A percentile compares a stretch with the other conserved stretches of the same genome.
Evolutionary conservation across 31 red algal genomes (phyloP).

Genomic region (Asparagopsis taxiformis): DNA sequence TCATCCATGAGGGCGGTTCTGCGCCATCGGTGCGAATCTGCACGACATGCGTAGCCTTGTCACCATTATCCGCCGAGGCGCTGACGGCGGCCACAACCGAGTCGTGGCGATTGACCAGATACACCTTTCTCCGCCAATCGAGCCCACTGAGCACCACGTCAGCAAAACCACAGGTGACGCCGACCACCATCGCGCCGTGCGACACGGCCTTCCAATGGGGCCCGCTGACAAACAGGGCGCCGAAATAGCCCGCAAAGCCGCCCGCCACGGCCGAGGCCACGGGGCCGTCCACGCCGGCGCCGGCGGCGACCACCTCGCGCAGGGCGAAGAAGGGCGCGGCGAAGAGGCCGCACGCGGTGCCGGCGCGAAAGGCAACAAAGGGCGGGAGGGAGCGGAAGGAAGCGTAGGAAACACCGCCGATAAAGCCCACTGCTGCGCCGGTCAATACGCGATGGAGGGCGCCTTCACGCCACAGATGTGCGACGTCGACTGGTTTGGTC

Average conservation of each 20-base stretch:
- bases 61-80: not conserved
- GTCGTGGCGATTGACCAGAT: constrained; percentile 14
- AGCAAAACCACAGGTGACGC: constrained; percentile 31
- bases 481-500: no score
- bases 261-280: constrained; percentile 34
- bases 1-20: not conserved
- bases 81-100: not conserved
- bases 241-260: constrained; percentile 42
- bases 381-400: not conserved
- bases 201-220: constrained; percentile 22
- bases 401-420: constrained; percentile 29
- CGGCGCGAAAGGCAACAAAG: not conserved
- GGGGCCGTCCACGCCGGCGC: constrained; percentile 23
- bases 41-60: not conserved
- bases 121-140: constrained; percentile 34
- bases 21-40: not conserved
- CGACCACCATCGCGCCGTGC: constrained; percentile 27
- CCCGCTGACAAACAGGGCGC: constrained; percentile 10
- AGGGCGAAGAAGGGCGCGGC: constrained; percentile 42
- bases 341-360: constrained; percentile 22
- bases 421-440: constrained; percentile 8
- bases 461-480: not conserved
- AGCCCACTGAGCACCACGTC: constrained; percentile 22
- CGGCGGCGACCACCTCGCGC: constrained; percentile 27
- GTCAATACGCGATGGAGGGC: constrained; percentile 15